Percentiles rank a stretch among this genome's conserved stretches.
phyloP scores from a whole-genome alignment of 345 rosid genomes.

The Dovyalis caffra region DNA sequence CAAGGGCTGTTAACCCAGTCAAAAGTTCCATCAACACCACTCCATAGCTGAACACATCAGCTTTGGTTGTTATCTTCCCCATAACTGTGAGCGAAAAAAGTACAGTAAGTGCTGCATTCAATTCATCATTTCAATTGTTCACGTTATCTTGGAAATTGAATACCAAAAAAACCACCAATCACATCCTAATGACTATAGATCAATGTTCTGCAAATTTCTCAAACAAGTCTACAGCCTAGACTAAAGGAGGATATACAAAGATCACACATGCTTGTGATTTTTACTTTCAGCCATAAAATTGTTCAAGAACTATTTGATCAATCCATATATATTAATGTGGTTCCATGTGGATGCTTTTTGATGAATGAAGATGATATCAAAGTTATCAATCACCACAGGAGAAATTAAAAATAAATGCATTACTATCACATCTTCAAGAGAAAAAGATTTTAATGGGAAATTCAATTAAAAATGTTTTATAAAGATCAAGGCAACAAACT shows the following conservation, averaged over 20 bases:
- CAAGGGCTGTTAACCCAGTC: slow-evolving; percentile 48
- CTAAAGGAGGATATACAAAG: neutral
- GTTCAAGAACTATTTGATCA: neutral
- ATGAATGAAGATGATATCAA: neutral
- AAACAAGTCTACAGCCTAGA: neutral
- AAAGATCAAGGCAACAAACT: neutral
- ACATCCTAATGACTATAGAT: neutral
- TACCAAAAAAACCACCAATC: neutral
- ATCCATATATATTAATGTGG: neutral
- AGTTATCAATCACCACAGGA: neutral
- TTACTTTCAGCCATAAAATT: neutral
- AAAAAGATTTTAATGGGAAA: too few relatives aligned
- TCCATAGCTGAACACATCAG: slow-evolving; percentile 50
- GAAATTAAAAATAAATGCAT: too few relatives aligned
- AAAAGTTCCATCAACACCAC: slow-evolving; percentile 53
- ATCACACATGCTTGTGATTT: neutral
- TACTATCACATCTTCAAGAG: too few relatives aligned
- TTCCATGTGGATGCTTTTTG: neutral
- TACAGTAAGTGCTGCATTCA: neutral
- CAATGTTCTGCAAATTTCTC: neutral
- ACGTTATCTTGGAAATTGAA: neutral
- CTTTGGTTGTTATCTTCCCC: slow-evolving; percentile 56
- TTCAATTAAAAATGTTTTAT: neutral
- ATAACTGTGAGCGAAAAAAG: slow-evolving; percentile 32
- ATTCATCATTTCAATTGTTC: neutral